A percentile compares a stretch with the other conserved stretches of the same genome.
Evolutionary conservation across 192 early-diverging fungal genomes (phyloP).

Genomic region (Backusella tarrabulga): DNA sequence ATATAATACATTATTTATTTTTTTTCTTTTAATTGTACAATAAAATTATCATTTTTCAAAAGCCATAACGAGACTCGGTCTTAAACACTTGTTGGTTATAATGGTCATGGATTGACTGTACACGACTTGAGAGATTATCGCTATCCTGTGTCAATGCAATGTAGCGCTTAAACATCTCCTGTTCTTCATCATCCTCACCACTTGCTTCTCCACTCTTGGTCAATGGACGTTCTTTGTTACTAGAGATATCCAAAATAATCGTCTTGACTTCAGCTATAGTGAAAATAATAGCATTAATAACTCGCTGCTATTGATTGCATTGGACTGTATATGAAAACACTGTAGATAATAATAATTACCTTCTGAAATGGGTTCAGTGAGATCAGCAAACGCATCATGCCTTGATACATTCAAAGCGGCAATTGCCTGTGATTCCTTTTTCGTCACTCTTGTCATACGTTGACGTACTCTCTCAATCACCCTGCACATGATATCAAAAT

Average conservation of each 20-base stretch:
- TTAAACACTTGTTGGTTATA: neutral
- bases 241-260: neutral
- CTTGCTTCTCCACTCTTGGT: neutral
- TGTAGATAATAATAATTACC: neutral
- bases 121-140: neutral
- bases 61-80: neutral
- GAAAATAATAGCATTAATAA: too few relatives aligned
- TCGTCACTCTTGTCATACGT: neutral
- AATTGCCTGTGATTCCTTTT: neutral
- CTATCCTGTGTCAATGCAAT: neutral
- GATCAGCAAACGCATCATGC: neutral
- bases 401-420: neutral
- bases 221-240: neutral
- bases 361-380: neutral
- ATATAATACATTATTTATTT: constrained; percentile 7
- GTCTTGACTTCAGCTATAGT: neutral
- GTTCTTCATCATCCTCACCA: neutral
- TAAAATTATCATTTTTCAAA: constrained; percentile 8
- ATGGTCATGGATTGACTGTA: neutral
- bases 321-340: too few relatives aligned
- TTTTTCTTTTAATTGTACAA: neutral
- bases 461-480: neutral
- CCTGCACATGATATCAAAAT: neutral
- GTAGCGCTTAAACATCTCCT: neutral
- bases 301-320: too few relatives aligned